Conservation (phyloP, 768 basidiomycete species). For the Fomitopsis serialis region DNA sequence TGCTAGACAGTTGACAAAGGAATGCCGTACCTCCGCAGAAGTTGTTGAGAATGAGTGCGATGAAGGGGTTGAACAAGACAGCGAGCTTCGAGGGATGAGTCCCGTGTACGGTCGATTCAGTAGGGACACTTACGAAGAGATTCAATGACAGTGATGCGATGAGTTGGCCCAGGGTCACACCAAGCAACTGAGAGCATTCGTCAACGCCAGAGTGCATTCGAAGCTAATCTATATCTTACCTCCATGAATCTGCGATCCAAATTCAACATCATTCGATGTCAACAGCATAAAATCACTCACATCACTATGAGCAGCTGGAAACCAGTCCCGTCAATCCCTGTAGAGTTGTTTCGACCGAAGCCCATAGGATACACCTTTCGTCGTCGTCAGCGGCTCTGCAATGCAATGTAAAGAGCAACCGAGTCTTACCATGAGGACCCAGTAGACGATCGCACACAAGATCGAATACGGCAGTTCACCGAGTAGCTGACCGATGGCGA, state of each 20-base stretch:
- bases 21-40: conserved; percentile 90
- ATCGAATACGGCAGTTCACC: conserved; percentile 81
- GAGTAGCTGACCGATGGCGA: conserved; percentile 75
- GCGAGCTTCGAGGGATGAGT: conserved; percentile 40
- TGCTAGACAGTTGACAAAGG: too few species aligned
- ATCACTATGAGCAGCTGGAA: conserved; percentile 71
- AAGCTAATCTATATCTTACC: too few species aligned
- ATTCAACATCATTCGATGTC: too few species aligned
- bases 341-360: conserved; percentile 54
- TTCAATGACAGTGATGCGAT: conserved; percentile 76
- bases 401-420: too few species aligned
- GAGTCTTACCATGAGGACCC: conserved; percentile 71
- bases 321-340: conserved; percentile 59
- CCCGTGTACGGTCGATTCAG: conserved; percentile 7
- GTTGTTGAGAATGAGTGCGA: conserved; percentile 54
- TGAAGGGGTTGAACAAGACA: conserved; percentile 75
- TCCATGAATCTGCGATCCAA: too few species aligned
- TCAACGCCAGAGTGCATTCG: too few species aligned
- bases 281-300: too few species aligned
- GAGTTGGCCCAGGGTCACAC: conserved; percentile 69
- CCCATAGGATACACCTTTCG: conserved; percentile 68
- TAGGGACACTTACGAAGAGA: conserved; percentile 42
- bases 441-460: conserved; percentile 71
- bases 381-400: too few species aligned
- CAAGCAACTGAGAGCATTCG: conserved; percentile 65